Evolutionary conservation across 1,139 yeast species (phyloP).

Genomic region (Taiozyma sp.): DNA sequence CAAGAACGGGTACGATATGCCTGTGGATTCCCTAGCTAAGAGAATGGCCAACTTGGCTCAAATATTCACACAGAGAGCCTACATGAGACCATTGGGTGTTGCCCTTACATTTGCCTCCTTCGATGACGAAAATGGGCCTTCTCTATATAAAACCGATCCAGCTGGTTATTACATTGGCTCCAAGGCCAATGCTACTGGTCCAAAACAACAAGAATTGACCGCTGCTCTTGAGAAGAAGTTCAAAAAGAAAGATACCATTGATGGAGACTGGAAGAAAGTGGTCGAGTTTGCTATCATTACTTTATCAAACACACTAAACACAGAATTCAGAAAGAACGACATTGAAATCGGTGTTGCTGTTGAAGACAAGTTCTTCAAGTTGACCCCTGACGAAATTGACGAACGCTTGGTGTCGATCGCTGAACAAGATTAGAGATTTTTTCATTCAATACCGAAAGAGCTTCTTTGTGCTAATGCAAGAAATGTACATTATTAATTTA

Average conservation of each 20-base stretch:
- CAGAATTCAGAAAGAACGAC: constrained; percentile 91
- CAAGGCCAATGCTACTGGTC: constrained; percentile 93
- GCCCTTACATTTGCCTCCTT: constrained; percentile 83
- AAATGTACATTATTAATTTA: background rate
- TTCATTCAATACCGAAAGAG: background rate
- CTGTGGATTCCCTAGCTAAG: constrained; percentile 88
- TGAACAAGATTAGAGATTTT: constrained; percentile 67
- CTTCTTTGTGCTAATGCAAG: background rate
- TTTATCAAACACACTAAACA: constrained; percentile 78
- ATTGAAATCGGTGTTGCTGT: constrained; percentile 90
- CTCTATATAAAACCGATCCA: constrained; percentile 89
- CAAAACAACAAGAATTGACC: constrained; percentile 93
- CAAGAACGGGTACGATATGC: constrained; percentile 95
- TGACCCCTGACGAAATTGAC: constrained; percentile 84
- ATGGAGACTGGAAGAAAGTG: constrained; percentile 85
- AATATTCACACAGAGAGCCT: constrained; percentile 96
- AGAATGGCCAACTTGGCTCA: constrained; percentile 94
- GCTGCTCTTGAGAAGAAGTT: constrained; percentile 88
- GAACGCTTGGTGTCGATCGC: constrained; percentile 92
- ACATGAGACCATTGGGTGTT: constrained; percentile 96
- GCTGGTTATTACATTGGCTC: constrained; percentile 94
- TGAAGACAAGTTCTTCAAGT: constrained; percentile 59
- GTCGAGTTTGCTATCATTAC: constrained; percentile 88
- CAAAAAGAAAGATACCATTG: constrained; percentile 65
- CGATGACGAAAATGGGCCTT: constrained; percentile 90